Conservation (phyloP, 345 rosid species). For the Melastoma malabathricum region DNA sequence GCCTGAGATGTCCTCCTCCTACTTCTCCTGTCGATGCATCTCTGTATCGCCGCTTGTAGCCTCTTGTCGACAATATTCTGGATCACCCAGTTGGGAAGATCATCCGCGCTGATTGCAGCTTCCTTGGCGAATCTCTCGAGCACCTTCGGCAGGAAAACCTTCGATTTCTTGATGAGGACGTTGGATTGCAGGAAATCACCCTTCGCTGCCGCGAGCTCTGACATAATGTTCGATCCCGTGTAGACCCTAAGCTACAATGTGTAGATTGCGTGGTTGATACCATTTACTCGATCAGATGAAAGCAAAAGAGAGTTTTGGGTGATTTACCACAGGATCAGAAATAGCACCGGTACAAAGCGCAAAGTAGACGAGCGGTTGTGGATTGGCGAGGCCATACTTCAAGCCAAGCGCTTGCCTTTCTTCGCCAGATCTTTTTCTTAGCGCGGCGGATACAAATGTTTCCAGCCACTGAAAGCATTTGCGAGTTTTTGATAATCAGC, state of each 20-base stretch:
- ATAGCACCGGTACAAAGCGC: conserved; percentile 75
- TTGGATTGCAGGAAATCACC: conserved; percentile 57
- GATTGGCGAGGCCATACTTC: conserved; percentile 40
- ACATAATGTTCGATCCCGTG: conserved; percentile 45
- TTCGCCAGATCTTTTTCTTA: conserved; percentile 58
- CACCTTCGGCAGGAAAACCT: conserved; percentile 52
- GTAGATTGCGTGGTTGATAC: too few relatives aligned
- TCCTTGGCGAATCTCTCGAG: conserved; percentile 65
- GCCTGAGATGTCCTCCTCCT: conserved; percentile 45
- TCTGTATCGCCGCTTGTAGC: conserved; percentile 41
- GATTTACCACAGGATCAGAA: conserved; percentile 76
- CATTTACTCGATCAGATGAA: too few relatives aligned
- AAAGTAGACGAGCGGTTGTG: conserved; percentile 62
- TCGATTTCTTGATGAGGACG: conserved; percentile 41
- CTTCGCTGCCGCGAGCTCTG: conserved; percentile 54
- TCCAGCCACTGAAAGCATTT: conserved; percentile 59
- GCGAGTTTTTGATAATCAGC: background rate
- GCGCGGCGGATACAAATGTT: conserved; percentile 59
- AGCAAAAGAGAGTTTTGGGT: background rate
- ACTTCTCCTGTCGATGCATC: conserved; percentile 32
- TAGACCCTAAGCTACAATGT: conserved; percentile 46
- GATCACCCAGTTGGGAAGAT: conserved; percentile 46
- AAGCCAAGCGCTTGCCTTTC: conserved; percentile 45
- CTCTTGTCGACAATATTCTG: conserved; percentile 40
- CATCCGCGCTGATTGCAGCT: conserved; percentile 37